Evolutionary conservation across 2,329 filamentous ascomycete species (phyloP), one percentile per base, ranked within the genome.

Genomic region (Monilinia laxa): DNA sequence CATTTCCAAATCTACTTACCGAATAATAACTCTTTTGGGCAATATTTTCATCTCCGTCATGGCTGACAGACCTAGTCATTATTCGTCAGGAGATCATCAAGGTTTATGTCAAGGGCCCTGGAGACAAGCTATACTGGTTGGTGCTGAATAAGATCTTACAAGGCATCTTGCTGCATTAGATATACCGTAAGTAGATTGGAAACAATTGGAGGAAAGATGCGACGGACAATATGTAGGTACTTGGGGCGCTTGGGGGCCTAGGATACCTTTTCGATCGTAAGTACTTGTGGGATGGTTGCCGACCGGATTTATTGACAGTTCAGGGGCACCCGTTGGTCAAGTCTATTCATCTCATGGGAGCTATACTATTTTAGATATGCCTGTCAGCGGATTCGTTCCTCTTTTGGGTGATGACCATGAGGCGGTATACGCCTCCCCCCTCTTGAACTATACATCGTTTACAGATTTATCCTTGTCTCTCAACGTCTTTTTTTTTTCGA

Each of bases 401-500:
- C 65, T 73, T 71, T 69, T 65, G 68, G 67, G 60, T 63, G 66
- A 66, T 56, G 69, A 66, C 70, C 70, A 69, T 65, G 69, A 71
- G 59, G 66, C 71, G 69, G 70, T 69, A 71, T 71, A 71, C 64
- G 66, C 68, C 65, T 57, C 66, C 45, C 59, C 45, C 66, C 70
- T 70, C 72, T 68, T 70, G 68, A 67, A 64, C 60, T 51, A 57
- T 67, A 57, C 38, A 60, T 67, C 68, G 55, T 55, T 71, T 68
- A 57, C 66, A 69, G 65, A 64, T 67, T 67, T 53, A 64, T 55
- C 65, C 71, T 67, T 62, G 63, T 62, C 66, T 47, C 28, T 67
- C 70, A 71, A 73, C 73, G 71, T 70, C 71, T 72, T 71, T 72
- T 71, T 71, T 62, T 65, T 71, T 65, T 65, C 62, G 69, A 73